These are phyloP conservation scores for Nymphaea thermarum DNA, from an alignment of 164 flowering plant species.

Conservation along the genomic window DNA sequence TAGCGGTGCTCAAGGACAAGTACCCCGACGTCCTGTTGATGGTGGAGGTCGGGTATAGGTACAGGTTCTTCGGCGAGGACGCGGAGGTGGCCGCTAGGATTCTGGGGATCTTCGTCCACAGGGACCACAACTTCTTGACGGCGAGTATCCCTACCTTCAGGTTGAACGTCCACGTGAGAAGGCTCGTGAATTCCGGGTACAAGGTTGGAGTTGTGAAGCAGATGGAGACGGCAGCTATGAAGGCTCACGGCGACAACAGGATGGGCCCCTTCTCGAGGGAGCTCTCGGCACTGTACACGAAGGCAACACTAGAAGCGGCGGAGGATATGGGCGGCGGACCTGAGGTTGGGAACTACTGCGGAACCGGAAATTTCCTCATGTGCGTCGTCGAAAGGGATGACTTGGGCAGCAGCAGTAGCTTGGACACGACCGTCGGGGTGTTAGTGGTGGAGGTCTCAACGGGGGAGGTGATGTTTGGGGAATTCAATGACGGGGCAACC, in stretches of 20 bases:
- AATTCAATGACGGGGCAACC: conserved; percentile 63
- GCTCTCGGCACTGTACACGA: conserved; percentile 86
- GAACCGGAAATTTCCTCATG: conserved; percentile 44
- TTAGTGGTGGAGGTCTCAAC: conserved; percentile 76
- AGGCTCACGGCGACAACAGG: conserved; percentile 58
- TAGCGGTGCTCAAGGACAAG: conserved; percentile 49
- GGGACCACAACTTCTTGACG: conserved; percentile 70
- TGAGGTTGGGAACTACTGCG: conserved; percentile 35
- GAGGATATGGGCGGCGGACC: conserved; percentile 57
- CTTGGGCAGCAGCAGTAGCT: conserved; percentile 22
- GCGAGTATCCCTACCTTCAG: conserved; percentile 91
- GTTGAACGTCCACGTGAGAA: conserved; percentile 66
- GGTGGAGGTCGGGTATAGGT: conserved; percentile 90
- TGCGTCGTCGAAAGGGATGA: conserved; percentile 63
- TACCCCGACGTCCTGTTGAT: conserved; percentile 80
- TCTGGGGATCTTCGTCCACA: conserved; percentile 66
- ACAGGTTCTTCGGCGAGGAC: conserved; percentile 73
- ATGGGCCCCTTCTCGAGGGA: conserved; percentile 69
- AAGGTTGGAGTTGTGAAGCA: conserved; percentile 97
- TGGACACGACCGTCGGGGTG: conserved; percentile 61
- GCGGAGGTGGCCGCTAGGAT: conserved; percentile 75
- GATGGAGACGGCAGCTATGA: conserved; percentile 88
- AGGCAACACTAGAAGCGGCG: conserved; percentile 87
- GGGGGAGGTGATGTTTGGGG: conserved; percentile 84
- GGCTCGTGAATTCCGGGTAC: conserved; percentile 74